Conservation (phyloP, 108 stramenopile genomes). For the Seminavis robusta region DNA sequence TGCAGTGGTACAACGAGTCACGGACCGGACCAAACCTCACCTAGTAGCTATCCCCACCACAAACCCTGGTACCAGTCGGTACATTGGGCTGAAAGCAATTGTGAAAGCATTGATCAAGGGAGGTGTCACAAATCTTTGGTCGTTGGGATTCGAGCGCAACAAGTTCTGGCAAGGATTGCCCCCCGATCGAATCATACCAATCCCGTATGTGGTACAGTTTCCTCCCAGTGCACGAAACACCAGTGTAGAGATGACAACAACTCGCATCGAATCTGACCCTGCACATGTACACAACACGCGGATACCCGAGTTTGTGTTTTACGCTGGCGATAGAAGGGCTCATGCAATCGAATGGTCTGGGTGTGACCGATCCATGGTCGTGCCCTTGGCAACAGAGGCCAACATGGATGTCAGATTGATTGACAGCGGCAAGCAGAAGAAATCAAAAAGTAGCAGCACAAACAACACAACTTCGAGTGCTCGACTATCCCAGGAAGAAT, state of each 20-base stretch:
- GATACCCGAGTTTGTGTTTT: slow-evolving; percentile 28
- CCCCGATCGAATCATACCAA: slow-evolving; percentile 21
- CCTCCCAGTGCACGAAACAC: too few species aligned
- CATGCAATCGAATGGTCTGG: slow-evolving; percentile 37
- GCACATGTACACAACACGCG: not conserved
- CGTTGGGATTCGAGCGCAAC: slow-evolving; percentile 47
- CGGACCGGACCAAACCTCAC: slow-evolving; percentile 15
- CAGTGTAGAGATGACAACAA: too few species aligned
- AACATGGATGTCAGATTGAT: slow-evolving; percentile 23
- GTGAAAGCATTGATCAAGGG: slow-evolving; percentile 3
- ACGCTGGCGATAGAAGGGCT: slow-evolving; percentile 24
- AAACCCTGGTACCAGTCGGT: slow-evolving; percentile 22
- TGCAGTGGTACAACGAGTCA: not conserved
- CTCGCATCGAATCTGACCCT: not conserved
- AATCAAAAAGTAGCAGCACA: not conserved
- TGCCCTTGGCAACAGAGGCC: slow-evolving; percentile 4
- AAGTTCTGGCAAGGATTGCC: slow-evolving; percentile 23
- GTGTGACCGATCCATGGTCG: slow-evolving; percentile 20
- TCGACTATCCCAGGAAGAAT: slow-evolving; percentile 19
- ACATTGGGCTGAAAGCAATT: slow-evolving; percentile 17
- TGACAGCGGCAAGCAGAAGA: slow-evolving; percentile 3
- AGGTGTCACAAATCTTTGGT: slow-evolving; percentile 16
- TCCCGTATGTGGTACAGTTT: slow-evolving; percentile 37
- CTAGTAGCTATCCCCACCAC: slow-evolving; percentile 29
- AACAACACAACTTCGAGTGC: not conserved